Evolutionary conservation across 805 yeast genomes (phyloP).

Genomic region (Zygotorulaspora danielsina): DNA sequence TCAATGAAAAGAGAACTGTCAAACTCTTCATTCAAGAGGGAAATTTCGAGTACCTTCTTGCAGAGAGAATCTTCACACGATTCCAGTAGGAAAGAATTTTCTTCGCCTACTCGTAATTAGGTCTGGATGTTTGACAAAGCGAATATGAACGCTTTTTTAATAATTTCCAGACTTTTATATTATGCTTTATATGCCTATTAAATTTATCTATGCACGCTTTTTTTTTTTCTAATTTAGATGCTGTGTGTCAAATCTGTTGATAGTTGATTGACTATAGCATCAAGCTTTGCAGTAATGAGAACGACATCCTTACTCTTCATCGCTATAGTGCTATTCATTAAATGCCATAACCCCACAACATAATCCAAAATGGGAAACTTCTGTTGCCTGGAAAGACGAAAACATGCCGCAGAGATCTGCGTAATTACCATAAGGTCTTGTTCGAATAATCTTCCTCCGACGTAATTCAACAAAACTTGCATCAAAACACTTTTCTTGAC

Average conservation of each 20-base stretch:
- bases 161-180: too few relatives aligned
- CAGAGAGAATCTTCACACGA: conserved; percentile 6
- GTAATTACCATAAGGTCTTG: conserved; percentile 28
- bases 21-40: conserved; percentile 1
- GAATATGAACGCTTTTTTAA: too few relatives aligned
- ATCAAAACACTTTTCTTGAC: conserved; percentile 29
- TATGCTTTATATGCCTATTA: too few relatives aligned
- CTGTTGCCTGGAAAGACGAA: conserved; percentile 25
- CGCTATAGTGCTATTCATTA: conserved; percentile 32
- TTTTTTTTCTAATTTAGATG: too few relatives aligned
- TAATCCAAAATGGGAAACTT: conserved; percentile 23
- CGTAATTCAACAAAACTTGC: conserved; percentile 28
- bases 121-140: background rate
- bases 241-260: too few relatives aligned
- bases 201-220: too few relatives aligned
- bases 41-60: conserved; percentile 3
- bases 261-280: conserved; percentile 17
- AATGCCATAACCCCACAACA: conserved; percentile 33
- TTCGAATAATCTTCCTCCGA: conserved; percentile 31
- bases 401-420: conserved; percentile 28
- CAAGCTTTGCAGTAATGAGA: conserved; percentile 26
- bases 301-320: conserved; percentile 32
- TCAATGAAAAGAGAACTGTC: conserved; percentile 4
- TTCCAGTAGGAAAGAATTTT: background rate
- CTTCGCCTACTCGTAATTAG: background rate